Conservation (phyloP, 306 rosid genomes). For the Fragaria vesca region DNA sequence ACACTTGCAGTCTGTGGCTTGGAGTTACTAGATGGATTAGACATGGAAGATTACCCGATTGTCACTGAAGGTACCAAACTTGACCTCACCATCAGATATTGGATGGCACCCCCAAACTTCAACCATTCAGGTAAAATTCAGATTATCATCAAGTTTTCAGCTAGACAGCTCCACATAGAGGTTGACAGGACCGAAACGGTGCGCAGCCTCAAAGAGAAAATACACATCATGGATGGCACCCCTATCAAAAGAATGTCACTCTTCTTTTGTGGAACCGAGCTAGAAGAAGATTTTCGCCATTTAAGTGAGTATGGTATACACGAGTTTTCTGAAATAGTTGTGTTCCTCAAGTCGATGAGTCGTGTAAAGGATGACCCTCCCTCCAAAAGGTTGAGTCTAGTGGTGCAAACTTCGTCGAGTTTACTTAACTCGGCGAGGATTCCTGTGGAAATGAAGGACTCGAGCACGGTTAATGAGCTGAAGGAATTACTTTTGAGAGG, state of each 20-base stretch:
- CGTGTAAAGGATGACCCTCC: constrained; percentile 50
- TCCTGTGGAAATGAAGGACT: constrained; percentile 71
- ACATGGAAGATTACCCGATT: constrained; percentile 90
- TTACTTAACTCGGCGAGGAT: constrained; percentile 68
- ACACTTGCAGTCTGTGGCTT: constrained; percentile 60
- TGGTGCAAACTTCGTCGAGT: constrained; percentile 75
- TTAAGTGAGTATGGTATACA: constrained; percentile 60
- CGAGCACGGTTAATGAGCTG: constrained; percentile 55
- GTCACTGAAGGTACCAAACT: constrained; percentile 68
- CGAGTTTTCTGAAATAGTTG: constrained; percentile 60
- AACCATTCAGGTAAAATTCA: constrained; percentile 40
- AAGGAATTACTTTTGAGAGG: constrained; percentile 55
- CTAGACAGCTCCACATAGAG: constrained; percentile 52
- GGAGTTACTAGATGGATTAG: constrained; percentile 81
- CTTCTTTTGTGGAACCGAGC: constrained; percentile 52
- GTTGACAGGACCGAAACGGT: constrained; percentile 69
- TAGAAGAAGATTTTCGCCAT: constrained; percentile 57
- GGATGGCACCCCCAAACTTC: constrained; percentile 18
- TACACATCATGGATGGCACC: constrained; percentile 58
- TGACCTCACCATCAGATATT: constrained; percentile 54
- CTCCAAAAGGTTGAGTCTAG: constrained; percentile 43
- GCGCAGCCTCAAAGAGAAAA: constrained; percentile 69
- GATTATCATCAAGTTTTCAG: constrained; percentile 50
- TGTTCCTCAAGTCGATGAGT: constrained; percentile 44
- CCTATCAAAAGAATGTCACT: constrained; percentile 68